Conservation (phyloP, 805 yeast species). For the Sugiyamaella boreocaroliniensis region DNA sequence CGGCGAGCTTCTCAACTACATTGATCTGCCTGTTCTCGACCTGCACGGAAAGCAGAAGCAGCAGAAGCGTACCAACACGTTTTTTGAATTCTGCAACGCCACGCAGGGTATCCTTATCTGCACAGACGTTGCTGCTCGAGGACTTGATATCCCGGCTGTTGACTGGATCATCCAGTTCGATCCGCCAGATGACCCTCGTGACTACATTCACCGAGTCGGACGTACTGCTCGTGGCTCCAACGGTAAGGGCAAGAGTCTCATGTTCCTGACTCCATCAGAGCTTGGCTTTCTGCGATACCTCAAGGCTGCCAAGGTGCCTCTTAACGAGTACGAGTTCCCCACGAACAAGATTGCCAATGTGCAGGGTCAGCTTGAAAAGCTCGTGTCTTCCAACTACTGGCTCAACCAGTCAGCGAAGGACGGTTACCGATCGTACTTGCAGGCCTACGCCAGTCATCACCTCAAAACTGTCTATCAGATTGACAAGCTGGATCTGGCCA, state of each 20-base stretch:
- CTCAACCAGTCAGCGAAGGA: constrained; percentile 92
- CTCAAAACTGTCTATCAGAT: constrained; percentile 94
- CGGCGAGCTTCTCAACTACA: constrained; percentile 90
- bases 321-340: constrained; percentile 97
- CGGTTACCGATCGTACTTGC: constrained; percentile 93
- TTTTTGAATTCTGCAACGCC: constrained; percentile 96
- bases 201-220: constrained; percentile 97
- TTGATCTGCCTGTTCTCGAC: constrained; percentile 93
- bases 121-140: constrained; percentile 99
- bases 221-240: constrained; percentile 87
- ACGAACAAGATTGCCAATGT: constrained; percentile 90
- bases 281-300: constrained; percentile 90
- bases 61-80: constrained; percentile 96
- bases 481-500: constrained; percentile 86
- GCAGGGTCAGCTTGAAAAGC: constrained; percentile 85
- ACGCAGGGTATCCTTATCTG: constrained; percentile 87
- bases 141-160: constrained; percentile 95
- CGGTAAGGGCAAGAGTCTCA: constrained; percentile 88
- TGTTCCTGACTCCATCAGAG: constrained; percentile 93
- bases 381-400: constrained; percentile 88
- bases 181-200: constrained; percentile 99
- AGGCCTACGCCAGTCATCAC: constrained; percentile 96
- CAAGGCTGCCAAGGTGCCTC: constrained; percentile 94
- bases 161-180: constrained; percentile 99
- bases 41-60: constrained; percentile 98